Percentiles rank a stretch among this genome's conserved stretches.
Conservation (phyloP, 78 protist genomes). For the Chrysochromulina parva region DNA sequence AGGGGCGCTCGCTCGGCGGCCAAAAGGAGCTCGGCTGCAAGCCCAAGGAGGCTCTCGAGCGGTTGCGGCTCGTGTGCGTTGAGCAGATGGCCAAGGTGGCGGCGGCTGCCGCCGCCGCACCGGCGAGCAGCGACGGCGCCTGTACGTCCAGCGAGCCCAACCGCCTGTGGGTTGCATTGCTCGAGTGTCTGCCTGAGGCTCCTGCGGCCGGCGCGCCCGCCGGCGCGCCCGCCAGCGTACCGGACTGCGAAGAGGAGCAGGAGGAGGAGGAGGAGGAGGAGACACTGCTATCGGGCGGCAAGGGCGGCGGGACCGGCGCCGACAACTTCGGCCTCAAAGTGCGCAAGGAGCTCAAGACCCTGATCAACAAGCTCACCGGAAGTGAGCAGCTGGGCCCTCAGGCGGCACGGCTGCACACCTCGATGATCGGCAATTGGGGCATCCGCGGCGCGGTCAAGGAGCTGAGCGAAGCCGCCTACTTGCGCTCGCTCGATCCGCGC, state of each 20-base stretch:
- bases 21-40: not conserved
- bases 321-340: not conserved
- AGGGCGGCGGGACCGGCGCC: not conserved
- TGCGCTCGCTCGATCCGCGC: not conserved
- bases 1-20: not conserved
- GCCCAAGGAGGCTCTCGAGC: not conserved
- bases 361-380: not conserved
- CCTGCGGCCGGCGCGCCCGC: not conserved
- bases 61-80: not conserved
- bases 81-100: not conserved
- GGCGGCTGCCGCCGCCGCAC: no score
- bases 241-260: not conserved
- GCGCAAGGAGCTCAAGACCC: not conserved
- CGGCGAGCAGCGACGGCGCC: no score
- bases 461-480: not conserved
- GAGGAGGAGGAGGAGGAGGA: not conserved
- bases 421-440: constrained; percentile 31
- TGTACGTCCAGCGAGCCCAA: not conserved
- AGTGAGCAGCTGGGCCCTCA: not conserved
- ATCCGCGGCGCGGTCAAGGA: not conserved
- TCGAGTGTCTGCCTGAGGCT: no score
- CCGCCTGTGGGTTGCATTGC: not conserved
- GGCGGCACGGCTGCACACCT: not conserved
- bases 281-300: not conserved
- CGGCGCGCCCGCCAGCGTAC: not conserved